A percentile compares a stretch with the other conserved stretches of the same genome.
Evolutionary conservation across 2,329 filamentous ascomycete species (phyloP).

Genomic region (Raffaelea arxii): DNA sequence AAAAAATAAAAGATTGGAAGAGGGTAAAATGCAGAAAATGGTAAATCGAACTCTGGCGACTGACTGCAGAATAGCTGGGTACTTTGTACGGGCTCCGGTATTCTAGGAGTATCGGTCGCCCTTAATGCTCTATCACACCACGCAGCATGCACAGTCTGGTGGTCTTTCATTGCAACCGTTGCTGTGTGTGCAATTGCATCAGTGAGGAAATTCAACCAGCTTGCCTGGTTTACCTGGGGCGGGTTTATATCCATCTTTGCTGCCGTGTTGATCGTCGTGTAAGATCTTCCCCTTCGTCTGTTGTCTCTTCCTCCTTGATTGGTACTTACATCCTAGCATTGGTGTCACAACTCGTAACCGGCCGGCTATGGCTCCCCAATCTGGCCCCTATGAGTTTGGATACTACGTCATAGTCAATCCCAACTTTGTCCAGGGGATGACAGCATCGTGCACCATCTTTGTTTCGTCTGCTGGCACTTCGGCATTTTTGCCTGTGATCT

Average conservation of each 20-base stretch:
- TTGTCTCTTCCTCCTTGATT: neutral
- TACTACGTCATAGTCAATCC: slow-evolving; percentile 40
- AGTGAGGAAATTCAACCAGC: slow-evolving; percentile 28
- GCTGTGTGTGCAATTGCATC: slow-evolving; percentile 36
- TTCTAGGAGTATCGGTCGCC: slow-evolving; percentile 54
- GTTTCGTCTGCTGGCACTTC: slow-evolving; percentile 45
- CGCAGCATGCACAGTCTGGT: slow-evolving; percentile 24
- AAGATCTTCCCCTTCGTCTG: neutral
- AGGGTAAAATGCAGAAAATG: no score
- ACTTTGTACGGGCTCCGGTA: no score
- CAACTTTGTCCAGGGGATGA: slow-evolving; percentile 44
- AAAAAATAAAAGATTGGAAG: no score
- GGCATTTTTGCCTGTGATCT: slow-evolving; percentile 54
- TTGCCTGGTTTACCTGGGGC: slow-evolving; percentile 40
- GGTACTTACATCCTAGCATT: slow-evolving; percentile 16
- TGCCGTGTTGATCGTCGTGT: slow-evolving; percentile 42
- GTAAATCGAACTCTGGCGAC: no score
- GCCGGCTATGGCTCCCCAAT: slow-evolving; percentile 25
- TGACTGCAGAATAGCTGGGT: no score
- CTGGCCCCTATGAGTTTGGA: slow-evolving; percentile 30
- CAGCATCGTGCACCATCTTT: slow-evolving; percentile 44
- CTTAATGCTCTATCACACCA: slow-evolving; percentile 42
- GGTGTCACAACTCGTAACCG: slow-evolving; percentile 27
- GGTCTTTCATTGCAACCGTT: slow-evolving; percentile 46
- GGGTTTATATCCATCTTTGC: slow-evolving; percentile 48